Conservation (phyloP, 305 asterid genomes). For the Solanum hybrid region DNA sequence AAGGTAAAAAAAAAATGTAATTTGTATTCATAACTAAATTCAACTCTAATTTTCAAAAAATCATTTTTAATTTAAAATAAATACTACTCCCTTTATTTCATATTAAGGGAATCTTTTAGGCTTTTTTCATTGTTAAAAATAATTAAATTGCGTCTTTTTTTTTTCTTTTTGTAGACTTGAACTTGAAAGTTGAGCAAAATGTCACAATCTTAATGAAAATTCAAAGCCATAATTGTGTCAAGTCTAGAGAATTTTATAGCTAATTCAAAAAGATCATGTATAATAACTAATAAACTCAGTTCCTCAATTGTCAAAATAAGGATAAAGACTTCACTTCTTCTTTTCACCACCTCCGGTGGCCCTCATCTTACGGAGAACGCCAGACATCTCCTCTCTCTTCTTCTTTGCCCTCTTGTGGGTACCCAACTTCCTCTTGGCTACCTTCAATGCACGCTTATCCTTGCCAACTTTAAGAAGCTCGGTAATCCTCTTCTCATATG, state of each 20-base stretch:
- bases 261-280: slow-evolving; percentile 1
- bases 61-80: background rate
- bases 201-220: slow-evolving; percentile 2
- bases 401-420: slow-evolving; percentile 81
- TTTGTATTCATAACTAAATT: background rate
- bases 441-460: slow-evolving; percentile 75
- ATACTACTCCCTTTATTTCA: background rate
- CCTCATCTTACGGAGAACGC: slow-evolving; percentile 77
- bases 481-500: slow-evolving; percentile 75
- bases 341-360: slow-evolving; percentile 85
- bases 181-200: background rate
- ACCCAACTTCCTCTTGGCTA: slow-evolving; percentile 69
- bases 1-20: background rate
- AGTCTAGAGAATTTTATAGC: background rate
- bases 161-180: background rate
- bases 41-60: background rate
- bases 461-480: slow-evolving; percentile 77
- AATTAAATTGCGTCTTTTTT: no score
- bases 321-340: slow-evolving; percentile 55
- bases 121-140: background rate
- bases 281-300: background rate
- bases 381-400: slow-evolving; percentile 79
- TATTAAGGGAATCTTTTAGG: background rate
- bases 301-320: background rate
- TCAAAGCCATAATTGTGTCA: background rate